Percentiles rank a stretch among this genome's conserved stretches.
These are phyloP conservation scores for Huntiella abstrusa DNA, from an alignment of 2,329 filamentous ascomycete species.

Conservation along the genomic window DNA sequence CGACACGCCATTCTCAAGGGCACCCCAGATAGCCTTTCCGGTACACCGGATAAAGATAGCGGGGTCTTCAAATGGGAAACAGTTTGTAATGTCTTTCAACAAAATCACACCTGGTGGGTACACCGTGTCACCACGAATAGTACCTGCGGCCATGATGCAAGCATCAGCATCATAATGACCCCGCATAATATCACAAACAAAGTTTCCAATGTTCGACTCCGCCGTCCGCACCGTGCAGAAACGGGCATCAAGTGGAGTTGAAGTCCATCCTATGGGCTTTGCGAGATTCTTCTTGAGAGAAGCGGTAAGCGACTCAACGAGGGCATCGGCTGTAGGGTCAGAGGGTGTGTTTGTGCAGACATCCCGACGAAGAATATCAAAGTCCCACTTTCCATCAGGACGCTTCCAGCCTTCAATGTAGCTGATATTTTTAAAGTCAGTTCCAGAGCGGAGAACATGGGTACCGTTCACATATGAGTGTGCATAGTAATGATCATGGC, in stretches of 20 bases:
- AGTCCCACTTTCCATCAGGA: conserved; percentile 43
- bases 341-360: conserved; percentile 44
- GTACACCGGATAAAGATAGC: conserved; percentile 57
- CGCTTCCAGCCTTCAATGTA: conserved; percentile 54
- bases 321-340: conserved; percentile 12
- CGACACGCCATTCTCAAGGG: conserved; percentile 67
- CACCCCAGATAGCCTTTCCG: conserved; percentile 56
- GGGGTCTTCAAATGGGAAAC: conserved; percentile 84
- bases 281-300: conserved; percentile 59
- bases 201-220: conserved; percentile 78
- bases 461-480: conserved; percentile 61
- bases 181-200: conserved; percentile 81
- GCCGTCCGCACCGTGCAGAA: conserved; percentile 62
- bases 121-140: conserved; percentile 73
- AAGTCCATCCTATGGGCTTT: conserved; percentile 68
- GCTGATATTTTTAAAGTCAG: conserved; percentile 81
- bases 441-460: conserved; percentile 72
- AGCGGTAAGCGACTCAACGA: conserved; percentile 39
- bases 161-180: conserved; percentile 67
- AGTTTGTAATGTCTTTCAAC: conserved; percentile 68
- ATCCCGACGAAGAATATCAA: conserved; percentile 59
- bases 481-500: conserved; percentile 77
- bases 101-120: conserved; percentile 64
- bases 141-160: conserved; percentile 67
- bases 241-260: conserved; percentile 63